Conservation (phyloP, 306 rosid genomes). For the Erythrophleum fordii region DNA sequence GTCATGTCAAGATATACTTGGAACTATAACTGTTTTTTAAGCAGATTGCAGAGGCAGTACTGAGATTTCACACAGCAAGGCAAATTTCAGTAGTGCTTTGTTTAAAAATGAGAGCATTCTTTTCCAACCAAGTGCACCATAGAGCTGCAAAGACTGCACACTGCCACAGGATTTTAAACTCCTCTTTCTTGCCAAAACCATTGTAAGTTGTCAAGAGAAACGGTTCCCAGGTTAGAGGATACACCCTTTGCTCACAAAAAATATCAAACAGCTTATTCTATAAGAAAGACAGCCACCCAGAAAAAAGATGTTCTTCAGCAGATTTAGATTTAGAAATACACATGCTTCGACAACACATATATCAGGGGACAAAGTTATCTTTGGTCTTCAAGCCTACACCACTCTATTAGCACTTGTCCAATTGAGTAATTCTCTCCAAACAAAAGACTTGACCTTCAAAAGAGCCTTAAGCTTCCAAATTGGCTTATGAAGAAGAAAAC, state of each 20-base stretch:
- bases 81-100: background rate
- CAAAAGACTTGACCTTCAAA: background rate
- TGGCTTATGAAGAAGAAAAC: background rate
- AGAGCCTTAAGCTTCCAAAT: background rate
- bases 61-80: background rate
- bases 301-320: background rate
- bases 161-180: background rate
- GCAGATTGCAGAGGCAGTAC: background rate
- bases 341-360: background rate
- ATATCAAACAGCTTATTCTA: background rate
- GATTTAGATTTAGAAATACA: background rate
- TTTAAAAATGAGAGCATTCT: background rate
- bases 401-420: background rate
- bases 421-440: background rate
- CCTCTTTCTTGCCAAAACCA: background rate
- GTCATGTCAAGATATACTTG: background rate
- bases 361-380: background rate
- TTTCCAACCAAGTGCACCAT: background rate
- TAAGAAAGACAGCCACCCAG: background rate
- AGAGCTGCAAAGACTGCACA: background rate
- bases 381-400: background rate
- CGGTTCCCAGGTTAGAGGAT: background rate
- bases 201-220: background rate
- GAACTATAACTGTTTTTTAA: background rate
- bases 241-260: background rate